These are phyloP conservation scores for Chaetomium cochliodes DNA, from an alignment of 495 filamentous ascomycete species.

Conservation along the genomic window DNA sequence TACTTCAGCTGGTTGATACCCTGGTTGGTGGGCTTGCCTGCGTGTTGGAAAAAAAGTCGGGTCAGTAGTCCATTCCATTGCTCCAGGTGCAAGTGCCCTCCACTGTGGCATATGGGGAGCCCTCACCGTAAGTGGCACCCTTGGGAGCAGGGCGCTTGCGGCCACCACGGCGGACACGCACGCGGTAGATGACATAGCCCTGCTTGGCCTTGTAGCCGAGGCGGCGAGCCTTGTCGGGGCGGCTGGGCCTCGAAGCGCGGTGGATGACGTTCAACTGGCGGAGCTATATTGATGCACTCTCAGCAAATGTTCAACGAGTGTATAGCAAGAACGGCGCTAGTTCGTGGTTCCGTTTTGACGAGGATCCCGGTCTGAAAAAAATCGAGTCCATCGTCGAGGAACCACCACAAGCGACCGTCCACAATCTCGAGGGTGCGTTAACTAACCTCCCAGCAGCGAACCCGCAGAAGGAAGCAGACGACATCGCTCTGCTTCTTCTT, in stretches of 20 bases:
- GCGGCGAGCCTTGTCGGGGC: slow-evolving; percentile 99
- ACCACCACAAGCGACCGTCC: slow-evolving; percentile 30
- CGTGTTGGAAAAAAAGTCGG: slow-evolving; percentile 17
- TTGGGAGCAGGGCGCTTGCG: slow-evolving; percentile 93
- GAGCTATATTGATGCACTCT: slow-evolving; percentile 99
- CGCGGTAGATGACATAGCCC: slow-evolving; percentile 99
- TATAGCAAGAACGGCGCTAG: slow-evolving; percentile 67
- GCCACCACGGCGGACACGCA: slow-evolving; percentile 95
- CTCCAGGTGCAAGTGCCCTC: slow-evolving; percentile 2
- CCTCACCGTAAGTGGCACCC: slow-evolving; percentile 96
- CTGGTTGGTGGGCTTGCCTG: slow-evolving; percentile 99
- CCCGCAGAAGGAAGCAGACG: slow-evolving; percentile 97
- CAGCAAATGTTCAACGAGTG: slow-evolving; percentile 99
- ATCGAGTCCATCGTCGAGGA: slow-evolving; percentile 9
- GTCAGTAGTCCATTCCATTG: slow-evolving; percentile 22
- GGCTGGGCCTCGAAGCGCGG: slow-evolving; percentile 95
- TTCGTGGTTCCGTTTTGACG: slow-evolving; percentile 5
- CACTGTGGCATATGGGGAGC: not conserved
- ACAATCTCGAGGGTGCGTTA: slow-evolving; percentile 46
- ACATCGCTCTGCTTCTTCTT: slow-evolving; percentile 99
- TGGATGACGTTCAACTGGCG: slow-evolving; percentile 99
- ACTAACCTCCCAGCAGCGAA: slow-evolving; percentile 99
- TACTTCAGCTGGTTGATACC: slow-evolving; percentile 99
- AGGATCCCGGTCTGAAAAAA: not conserved
- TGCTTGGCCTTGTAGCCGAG: slow-evolving; percentile 99